phyloP scores from a whole-genome alignment of 768 basidiomycete genomes.

The Leucocoprinus sp. region DNA sequence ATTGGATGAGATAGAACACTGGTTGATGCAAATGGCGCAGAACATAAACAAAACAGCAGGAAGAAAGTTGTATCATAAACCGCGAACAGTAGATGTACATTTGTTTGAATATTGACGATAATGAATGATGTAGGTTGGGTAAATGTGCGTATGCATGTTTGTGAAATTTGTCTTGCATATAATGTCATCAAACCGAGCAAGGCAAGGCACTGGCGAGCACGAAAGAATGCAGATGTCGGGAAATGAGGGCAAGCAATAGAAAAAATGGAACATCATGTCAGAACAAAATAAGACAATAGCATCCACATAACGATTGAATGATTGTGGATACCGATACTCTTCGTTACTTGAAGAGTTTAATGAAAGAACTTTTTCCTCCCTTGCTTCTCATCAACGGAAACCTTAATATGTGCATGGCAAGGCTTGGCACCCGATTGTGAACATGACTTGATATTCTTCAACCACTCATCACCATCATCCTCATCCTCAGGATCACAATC shows the following conservation, averaged over 20 bases:
- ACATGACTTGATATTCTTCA: constrained; percentile 67
- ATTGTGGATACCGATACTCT: not conserved
- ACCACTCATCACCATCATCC: constrained; percentile 85
- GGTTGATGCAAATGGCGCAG: constrained; percentile 8
- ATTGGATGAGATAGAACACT: constrained; percentile 10
- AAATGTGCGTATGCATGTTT: not conserved
- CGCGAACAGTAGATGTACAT: not conserved
- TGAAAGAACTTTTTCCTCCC: constrained; percentile 72
- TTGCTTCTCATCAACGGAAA: constrained; percentile 60
- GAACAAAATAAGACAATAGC: not conserved
- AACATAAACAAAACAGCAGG: not conserved
- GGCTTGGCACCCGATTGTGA: constrained; percentile 37
- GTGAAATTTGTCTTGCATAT: not conserved
- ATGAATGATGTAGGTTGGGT: not conserved
- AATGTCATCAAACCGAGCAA: constrained; percentile 1
- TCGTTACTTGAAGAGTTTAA: not conserved
- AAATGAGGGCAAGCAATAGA: not conserved
- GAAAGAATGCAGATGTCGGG: not conserved
- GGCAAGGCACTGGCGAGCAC: constrained; percentile 3
- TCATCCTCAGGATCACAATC: constrained; percentile 58
- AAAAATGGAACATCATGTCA: not conserved
- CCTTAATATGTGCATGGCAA: constrained; percentile 66
- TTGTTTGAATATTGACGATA: not conserved
- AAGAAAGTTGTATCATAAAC: constrained; percentile 3
- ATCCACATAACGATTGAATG: constrained; percentile 3